A percentile compares a stretch with the other conserved stretches of the same genome.
phyloP scores from a whole-genome alignment of 192 early-diverging fungal species.

The Rhizophagus clarus region DNA sequence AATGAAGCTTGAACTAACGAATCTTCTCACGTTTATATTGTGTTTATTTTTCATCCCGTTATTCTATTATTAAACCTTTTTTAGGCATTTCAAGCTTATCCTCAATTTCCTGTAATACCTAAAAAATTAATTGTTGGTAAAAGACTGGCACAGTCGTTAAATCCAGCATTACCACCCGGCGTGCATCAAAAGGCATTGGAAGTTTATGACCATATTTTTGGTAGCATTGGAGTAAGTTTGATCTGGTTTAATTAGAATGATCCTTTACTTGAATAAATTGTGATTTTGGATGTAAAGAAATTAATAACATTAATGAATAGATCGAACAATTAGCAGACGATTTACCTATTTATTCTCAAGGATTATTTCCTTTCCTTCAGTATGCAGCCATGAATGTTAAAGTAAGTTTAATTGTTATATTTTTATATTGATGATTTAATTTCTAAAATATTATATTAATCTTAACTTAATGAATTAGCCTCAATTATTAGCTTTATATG shows the following conservation, averaged over 20 bases:
- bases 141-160: constrained; percentile 91
- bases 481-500: constrained; percentile 76
- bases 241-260: not conserved
- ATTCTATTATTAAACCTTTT: not conserved
- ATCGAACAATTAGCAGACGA: constrained; percentile 76
- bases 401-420: constrained; percentile 41
- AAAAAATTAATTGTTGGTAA: constrained; percentile 84
- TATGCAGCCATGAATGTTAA: constrained; percentile 81
- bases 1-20: not conserved
- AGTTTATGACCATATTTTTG: constrained; percentile 80
- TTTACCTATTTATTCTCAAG: constrained; percentile 83
- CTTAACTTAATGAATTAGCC: constrained; percentile 50
- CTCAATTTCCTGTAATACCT: constrained; percentile 74
- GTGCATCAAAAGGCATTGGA: constrained; percentile 94
- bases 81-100: constrained; percentile 77
- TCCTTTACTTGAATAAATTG: not conserved
- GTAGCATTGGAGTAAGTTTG: constrained; percentile 65
- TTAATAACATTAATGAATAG: constrained; percentile 41
- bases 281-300: not conserved
- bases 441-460: not conserved
- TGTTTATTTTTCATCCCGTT: not conserved
- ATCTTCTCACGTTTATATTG: not conserved
- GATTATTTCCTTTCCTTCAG: constrained; percentile 90
- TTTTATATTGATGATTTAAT: too few species aligned
- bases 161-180: constrained; percentile 91